Conservation (phyloP, 2,329 filamentous ascomycete genomes). For the Colletotrichum siamense region DNA sequence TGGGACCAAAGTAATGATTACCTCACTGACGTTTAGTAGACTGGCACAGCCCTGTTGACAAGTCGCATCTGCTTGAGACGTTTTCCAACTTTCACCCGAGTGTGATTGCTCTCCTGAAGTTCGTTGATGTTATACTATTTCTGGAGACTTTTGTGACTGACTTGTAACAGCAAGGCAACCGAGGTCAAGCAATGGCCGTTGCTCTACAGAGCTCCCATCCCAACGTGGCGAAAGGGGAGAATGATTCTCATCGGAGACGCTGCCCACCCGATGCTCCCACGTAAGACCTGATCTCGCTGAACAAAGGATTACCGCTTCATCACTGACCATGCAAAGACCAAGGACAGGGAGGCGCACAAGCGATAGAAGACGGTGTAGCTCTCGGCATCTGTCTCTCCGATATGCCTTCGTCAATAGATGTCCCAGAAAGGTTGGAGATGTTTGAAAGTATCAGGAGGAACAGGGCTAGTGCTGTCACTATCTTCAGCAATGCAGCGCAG, state of each 20-base stretch:
- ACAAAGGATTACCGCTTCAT: not conserved
- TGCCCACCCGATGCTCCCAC: slow-evolving; percentile 43
- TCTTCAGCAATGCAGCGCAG: slow-evolving; percentile 43
- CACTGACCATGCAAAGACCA: slow-evolving; percentile 30
- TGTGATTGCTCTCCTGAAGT: slow-evolving; percentile 32
- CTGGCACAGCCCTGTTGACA: slow-evolving; percentile 27
- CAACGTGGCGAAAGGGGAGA: slow-evolving; percentile 35
- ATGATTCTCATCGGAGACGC: slow-evolving; percentile 41
- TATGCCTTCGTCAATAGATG: slow-evolving; percentile 18
- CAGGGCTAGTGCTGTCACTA: slow-evolving; percentile 39
- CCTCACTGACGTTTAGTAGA: not conserved
- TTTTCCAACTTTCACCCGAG: slow-evolving; percentile 33
- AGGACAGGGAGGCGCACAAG: slow-evolving; percentile 41
- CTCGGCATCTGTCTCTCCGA: slow-evolving; percentile 33
- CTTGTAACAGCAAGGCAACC: slow-evolving; percentile 32
- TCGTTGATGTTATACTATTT: not conserved
- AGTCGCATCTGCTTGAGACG: slow-evolving; percentile 29
- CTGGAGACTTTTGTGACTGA: not conserved
- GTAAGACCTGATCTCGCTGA: slow-evolving; percentile 22
- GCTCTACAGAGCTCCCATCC: slow-evolving; percentile 36
- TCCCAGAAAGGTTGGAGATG: slow-evolving; percentile 27
- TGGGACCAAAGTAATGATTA: not conserved
- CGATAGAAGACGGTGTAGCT: slow-evolving; percentile 39
- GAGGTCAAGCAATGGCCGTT: slow-evolving; percentile 40
- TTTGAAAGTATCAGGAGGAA: slow-evolving; percentile 31